Base-by-base conservation (phyloP, 371 early-diverging fungal species). In the Mycotypha africana region DNA sequence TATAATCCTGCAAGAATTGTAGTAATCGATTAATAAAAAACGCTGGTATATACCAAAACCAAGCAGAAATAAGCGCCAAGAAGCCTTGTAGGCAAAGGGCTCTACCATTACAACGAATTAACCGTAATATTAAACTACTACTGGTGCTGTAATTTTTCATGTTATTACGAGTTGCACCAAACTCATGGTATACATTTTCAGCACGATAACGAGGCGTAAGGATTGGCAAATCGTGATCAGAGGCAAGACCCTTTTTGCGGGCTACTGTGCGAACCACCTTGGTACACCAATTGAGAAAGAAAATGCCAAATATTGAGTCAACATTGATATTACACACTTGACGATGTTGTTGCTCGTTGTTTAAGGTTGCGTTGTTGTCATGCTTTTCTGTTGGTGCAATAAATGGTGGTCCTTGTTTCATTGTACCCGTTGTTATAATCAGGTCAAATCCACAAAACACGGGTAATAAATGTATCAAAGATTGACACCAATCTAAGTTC, bases 11-110 rank as follows among this genome's bases (percentile, higher is more conserved):
- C 21, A 59, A 26, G 19, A 58, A 56, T 11, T 38, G 38, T 5
- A 59, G 33, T 20, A 62, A 20, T 10, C 43, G 49, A 24, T 65
- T 62, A 45, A 57, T 51, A 25, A 63, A 53, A 20, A 46, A 49
- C 1, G 50, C 47, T 7, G 60, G 56, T 0, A 41, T 47, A 42
- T 60, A 60, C 22, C 47, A 56, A n/a, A 55, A n/a, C 0, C n/a
- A 3, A 10, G 56, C 16, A 2, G 46, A 24, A 23, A 51, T 1
- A 1, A 47, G 3, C 11, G 46, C 19, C 35, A 60, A 23, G 4
- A 11, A 6, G 0, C 49, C 16, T 22, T 60, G 56, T 6, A 39
- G n/a, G 0, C 39, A 15, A 0, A 60, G 2, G 15, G 24, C 22
- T 5, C 4, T 16, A 0, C 17, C n/a, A 21, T 60, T 54, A 1